Evolutionary conservation across 2,329 filamentous ascomycete species (phyloP).

Genomic region (Penicillium aurantiogriseum): DNA sequence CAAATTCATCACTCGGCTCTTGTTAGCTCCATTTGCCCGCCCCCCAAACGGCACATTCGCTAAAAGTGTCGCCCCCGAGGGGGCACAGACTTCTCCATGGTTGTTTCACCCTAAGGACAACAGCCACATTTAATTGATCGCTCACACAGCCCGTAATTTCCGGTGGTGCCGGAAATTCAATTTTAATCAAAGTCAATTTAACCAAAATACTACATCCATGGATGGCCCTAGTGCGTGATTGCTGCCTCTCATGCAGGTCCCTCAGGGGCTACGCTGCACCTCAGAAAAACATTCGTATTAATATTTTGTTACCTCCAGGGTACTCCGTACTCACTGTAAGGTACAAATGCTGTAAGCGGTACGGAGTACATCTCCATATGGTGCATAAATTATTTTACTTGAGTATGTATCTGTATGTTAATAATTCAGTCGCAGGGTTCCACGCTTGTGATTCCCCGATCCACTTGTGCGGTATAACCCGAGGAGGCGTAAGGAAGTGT

Average conservation of each 20-base stretch:
- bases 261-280: not conserved
- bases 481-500: conserved; percentile 3
- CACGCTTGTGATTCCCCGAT: not conserved
- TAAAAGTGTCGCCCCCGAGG: conserved; percentile 13
- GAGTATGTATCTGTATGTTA: not conserved
- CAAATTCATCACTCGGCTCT: not conserved
- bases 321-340: too few species aligned
- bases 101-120: conserved; percentile 20
- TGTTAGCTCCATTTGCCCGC: not conserved
- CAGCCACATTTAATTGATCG: conserved; percentile 16
- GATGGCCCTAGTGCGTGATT: not conserved
- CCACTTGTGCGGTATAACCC: conserved; percentile 5
- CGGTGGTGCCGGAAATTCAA: conserved; percentile 17
- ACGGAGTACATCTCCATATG: not conserved
- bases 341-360: not conserved
- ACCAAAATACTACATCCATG: not conserved
- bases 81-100: conserved; percentile 20
- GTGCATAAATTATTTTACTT: not conserved
- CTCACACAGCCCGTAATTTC: conserved; percentile 18
- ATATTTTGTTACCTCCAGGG: not conserved
- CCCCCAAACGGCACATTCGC: conserved; percentile 8
- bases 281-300: not conserved
- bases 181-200: conserved; percentile 4
- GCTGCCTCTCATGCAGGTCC: not conserved
- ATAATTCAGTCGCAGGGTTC: conserved; percentile 5